These are phyloP conservation scores for Talaromyces marneffei DNA, from an alignment of 2,329 filamentous ascomycete species.

Conservation along the genomic window DNA sequence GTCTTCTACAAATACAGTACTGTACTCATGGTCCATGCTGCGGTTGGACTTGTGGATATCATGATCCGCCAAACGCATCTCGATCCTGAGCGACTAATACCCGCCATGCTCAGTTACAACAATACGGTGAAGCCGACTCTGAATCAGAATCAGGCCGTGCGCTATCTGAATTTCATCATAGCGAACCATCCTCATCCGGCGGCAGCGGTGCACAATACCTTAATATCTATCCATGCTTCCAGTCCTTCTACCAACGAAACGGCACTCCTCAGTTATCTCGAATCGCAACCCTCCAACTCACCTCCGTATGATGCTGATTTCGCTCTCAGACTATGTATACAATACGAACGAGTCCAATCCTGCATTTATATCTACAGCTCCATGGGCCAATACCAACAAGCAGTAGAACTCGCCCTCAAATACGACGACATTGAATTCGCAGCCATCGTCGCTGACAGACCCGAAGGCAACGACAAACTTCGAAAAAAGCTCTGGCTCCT, in stretches of 20 bases:
- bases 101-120: slow-evolving; percentile 90
- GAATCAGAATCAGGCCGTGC: slow-evolving; percentile 78
- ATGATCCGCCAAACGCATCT: slow-evolving; percentile 86
- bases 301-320: slow-evolving; percentile 93
- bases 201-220: slow-evolving; percentile 91
- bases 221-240: slow-evolving; percentile 92
- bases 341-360: slow-evolving; percentile 84
- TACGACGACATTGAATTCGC: slow-evolving; percentile 88
- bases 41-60: slow-evolving; percentile 85
- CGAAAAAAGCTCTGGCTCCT: slow-evolving; percentile 94
- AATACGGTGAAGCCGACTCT: slow-evolving; percentile 61
- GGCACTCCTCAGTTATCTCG: slow-evolving; percentile 78
- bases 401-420: slow-evolving; percentile 84
- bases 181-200: slow-evolving; percentile 69
- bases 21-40: slow-evolving; percentile 86
- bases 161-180: slow-evolving; percentile 90
- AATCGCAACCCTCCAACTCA: slow-evolving; percentile 78
- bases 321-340: slow-evolving; percentile 88
- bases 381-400: slow-evolving; percentile 91
- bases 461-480: slow-evolving; percentile 69
- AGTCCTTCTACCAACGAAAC: slow-evolving; percentile 78
- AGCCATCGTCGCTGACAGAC: slow-evolving; percentile 76
- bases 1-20: slow-evolving; percentile 96
- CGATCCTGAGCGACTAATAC: slow-evolving; percentile 81
- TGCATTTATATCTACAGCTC: slow-evolving; percentile 96